phyloP scores from a whole-genome alignment of 768 basidiomycete genomes.

The Lactarius quietus region DNA sequence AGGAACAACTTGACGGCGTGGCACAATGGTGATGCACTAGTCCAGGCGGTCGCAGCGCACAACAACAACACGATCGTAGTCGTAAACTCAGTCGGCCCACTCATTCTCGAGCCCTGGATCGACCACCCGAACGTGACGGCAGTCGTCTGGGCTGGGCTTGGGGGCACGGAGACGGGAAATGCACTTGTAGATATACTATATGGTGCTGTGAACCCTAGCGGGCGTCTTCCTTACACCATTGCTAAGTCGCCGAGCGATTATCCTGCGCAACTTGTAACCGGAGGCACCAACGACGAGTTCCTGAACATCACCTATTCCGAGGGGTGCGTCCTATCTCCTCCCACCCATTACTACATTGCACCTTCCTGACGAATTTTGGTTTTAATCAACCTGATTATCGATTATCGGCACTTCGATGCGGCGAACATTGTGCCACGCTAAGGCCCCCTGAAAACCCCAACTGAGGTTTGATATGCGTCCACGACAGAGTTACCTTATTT shows the following conservation, averaged over 20 bases:
- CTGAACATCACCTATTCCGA: conserved; percentile 26
- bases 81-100: conserved; percentile 46
- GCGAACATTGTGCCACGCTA: neutral
- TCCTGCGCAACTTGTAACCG: neutral
- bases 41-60: conserved; percentile 60
- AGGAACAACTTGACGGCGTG: conserved; percentile 32
- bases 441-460: no score
- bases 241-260: conserved; percentile 43
- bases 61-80: conserved; percentile 74
- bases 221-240: conserved; percentile 66
- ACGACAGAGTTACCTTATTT: no score
- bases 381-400: neutral
- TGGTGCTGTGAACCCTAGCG: conserved; percentile 70
- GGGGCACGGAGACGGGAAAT: conserved; percentile 65
- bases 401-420: neutral
- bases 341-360: neutral
- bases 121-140: conserved; percentile 41
- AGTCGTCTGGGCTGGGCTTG: conserved; percentile 35
- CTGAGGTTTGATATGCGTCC: no score
- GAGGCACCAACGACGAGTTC: neutral
- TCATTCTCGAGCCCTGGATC: conserved; percentile 44
- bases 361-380: conserved; percentile 27
- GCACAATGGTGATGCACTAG: conserved; percentile 38
- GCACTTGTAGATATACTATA: conserved; percentile 73
- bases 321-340: conserved; percentile 25